Evolutionary conservation across 2,329 filamentous ascomycete genomes (phyloP).

Genomic region (Alternaria sp.): DNA sequence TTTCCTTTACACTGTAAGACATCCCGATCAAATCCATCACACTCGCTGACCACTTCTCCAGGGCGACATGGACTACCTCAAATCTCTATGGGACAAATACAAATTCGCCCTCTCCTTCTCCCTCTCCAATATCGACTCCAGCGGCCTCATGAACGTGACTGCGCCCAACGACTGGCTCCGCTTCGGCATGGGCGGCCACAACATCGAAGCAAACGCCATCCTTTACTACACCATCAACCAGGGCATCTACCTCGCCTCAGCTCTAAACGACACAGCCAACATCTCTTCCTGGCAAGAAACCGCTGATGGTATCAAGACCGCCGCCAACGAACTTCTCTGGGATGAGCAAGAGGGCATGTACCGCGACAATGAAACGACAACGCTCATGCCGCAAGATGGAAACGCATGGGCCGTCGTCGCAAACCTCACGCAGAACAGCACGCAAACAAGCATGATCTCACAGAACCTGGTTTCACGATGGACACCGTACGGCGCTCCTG

Average conservation of each 20-base stretch:
- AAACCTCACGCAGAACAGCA: slow-evolving; percentile 42
- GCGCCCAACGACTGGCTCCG: slow-evolving; percentile 55
- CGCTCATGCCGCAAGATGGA: slow-evolving; percentile 58
- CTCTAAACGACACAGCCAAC: slow-evolving; percentile 53
- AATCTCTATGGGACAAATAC: slow-evolving; percentile 52
- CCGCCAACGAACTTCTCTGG: slow-evolving; percentile 59
- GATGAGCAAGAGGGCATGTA: slow-evolving; percentile 58
- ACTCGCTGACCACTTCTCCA: slow-evolving; percentile 15
- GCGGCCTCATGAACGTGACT: slow-evolving; percentile 56
- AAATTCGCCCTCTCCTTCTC: slow-evolving; percentile 54
- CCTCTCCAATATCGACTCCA: slow-evolving; percentile 50
- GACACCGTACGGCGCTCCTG: slow-evolving; percentile 55
- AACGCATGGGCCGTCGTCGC: slow-evolving; percentile 52
- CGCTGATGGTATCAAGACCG: slow-evolving; percentile 52
- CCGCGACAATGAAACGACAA: slow-evolving; percentile 60
- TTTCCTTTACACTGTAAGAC: slow-evolving; percentile 49
- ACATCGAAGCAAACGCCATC: slow-evolving; percentile 56
- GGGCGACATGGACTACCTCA: slow-evolving; percentile 50
- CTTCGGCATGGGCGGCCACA: slow-evolving; percentile 59
- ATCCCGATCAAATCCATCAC: too few species aligned
- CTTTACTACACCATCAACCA: slow-evolving; percentile 61
- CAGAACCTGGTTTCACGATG: slow-evolving; percentile 44
- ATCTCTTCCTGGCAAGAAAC: slow-evolving; percentile 50
- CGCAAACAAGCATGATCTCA: slow-evolving; percentile 42
- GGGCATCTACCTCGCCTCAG: slow-evolving; percentile 58